phyloP scores from a whole-genome alignment of 768 basidiomycete species.

The Kondoa malvinella region DNA sequence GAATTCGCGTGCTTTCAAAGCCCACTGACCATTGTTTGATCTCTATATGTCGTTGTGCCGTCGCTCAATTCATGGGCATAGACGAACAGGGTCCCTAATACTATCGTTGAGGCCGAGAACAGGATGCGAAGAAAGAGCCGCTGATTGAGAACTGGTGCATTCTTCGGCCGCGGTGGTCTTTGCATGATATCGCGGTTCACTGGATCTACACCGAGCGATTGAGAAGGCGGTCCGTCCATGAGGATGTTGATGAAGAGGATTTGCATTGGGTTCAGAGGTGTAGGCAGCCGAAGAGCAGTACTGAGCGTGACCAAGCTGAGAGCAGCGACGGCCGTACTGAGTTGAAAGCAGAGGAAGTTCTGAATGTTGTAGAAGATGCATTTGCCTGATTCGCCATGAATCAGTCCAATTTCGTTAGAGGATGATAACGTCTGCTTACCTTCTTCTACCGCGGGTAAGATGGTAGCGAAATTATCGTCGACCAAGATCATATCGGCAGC shows the following conservation, averaged over 20 bases:
- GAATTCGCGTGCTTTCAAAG: not conserved
- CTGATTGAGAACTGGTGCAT: slow-evolving; percentile 66
- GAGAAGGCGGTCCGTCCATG: slow-evolving; percentile 94
- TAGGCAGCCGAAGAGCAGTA: slow-evolving; percentile 72
- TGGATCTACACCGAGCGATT: slow-evolving; percentile 90
- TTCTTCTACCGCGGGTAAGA: slow-evolving; percentile 59
- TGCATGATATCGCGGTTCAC: slow-evolving; percentile 86
- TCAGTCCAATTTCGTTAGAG: not conserved
- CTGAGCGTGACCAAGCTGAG: slow-evolving; percentile 86
- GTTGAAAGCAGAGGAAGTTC: slow-evolving; percentile 90
- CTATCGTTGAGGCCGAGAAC: slow-evolving; percentile 87
- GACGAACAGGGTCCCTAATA: slow-evolving; percentile 69
- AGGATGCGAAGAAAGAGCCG: slow-evolving; percentile 59
- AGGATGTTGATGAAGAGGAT: slow-evolving; percentile 98
- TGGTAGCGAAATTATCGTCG: slow-evolving; percentile 91
- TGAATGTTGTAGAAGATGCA: slow-evolving; percentile 98
- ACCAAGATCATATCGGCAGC: slow-evolving; percentile 93
- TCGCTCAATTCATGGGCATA: slow-evolving; percentile 70
- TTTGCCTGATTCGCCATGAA: slow-evolving; percentile 36
- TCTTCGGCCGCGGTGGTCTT: slow-evolving; percentile 77
- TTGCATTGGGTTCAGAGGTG: slow-evolving; percentile 94
- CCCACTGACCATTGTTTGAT: slow-evolving; percentile 77
- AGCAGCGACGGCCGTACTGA: slow-evolving; percentile 92
- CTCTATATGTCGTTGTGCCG: slow-evolving; percentile 61
- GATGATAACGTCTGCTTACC: slow-evolving; percentile 11